Evolutionary conservation across 106 monocot species (phyloP).

Genomic region (Phalaenopsis equestris): DNA sequence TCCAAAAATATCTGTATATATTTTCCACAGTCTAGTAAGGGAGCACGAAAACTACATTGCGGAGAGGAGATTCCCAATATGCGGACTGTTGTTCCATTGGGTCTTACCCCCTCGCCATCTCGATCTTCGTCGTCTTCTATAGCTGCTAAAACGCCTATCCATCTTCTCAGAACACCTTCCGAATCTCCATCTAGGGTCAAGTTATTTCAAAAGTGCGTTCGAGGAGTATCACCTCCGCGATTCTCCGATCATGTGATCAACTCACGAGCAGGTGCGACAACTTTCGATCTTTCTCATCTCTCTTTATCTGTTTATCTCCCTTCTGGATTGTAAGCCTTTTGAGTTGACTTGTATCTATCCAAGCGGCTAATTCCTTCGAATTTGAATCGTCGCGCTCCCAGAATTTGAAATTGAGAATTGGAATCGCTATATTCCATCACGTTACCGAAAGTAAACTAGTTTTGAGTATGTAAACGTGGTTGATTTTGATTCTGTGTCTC

Average conservation of each 20-base stretch:
- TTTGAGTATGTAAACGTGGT: neutral
- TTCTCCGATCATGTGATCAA: neutral
- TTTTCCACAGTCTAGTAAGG: too few relatives aligned
- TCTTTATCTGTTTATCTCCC: neutral
- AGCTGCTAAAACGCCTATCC: neutral
- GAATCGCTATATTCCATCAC: neutral
- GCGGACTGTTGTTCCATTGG: neutral
- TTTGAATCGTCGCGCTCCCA: neutral
- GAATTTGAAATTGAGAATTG: neutral
- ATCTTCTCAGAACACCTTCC: neutral
- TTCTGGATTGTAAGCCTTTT: neutral
- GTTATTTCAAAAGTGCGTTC: neutral
- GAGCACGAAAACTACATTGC: too few relatives aligned
- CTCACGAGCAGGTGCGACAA: neutral
- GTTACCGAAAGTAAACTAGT: neutral
- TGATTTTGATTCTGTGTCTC: neutral
- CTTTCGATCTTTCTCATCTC: neutral
- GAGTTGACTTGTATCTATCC: neutral
- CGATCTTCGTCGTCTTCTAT: neutral
- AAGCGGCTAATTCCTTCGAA: neutral
- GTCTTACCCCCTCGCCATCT: neutral
- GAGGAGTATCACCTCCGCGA: neutral
- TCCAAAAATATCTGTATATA: too few relatives aligned
- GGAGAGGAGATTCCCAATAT: neutral
- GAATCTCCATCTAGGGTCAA: neutral